Percentiles rank a stretch among this genome's conserved stretches.
These are phyloP conservation scores for Flueggea neowawraea DNA, from an alignment of 441 rosid genomes.

Conservation along the genomic window DNA sequence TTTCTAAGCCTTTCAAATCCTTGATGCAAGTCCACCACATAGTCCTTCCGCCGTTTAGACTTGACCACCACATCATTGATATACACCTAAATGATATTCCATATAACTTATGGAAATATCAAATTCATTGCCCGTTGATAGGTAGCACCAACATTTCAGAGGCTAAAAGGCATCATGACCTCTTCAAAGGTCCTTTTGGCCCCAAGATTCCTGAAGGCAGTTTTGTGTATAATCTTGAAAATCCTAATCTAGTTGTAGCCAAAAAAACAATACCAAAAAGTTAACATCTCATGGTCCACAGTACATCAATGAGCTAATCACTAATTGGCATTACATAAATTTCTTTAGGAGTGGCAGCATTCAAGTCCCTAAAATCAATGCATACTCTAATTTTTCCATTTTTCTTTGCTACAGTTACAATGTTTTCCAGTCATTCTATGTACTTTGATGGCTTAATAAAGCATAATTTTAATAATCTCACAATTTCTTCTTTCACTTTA, in stretches of 20 bases:
- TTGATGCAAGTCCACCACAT: background rate
- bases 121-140: too few relatives aligned
- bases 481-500: background rate
- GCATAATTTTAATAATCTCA: background rate
- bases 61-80: too few relatives aligned
- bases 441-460: background rate
- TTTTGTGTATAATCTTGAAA: background rate
- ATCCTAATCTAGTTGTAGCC: background rate
- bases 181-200: background rate
- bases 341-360: too few relatives aligned
- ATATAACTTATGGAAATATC: too few relatives aligned
- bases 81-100: too few relatives aligned
- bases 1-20: background rate
- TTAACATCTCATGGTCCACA: background rate
- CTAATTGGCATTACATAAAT: background rate
- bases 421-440: too few relatives aligned
- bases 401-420: too few relatives aligned
- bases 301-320: background rate
- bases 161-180: background rate
- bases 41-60: too few relatives aligned
- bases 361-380: constrained; percentile 2
- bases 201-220: background rate
- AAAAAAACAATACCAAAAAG: background rate
- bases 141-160: too few relatives aligned
- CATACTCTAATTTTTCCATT: background rate